phyloP scores from a whole-genome alignment of 2,329 filamentous ascomycete genomes.

The Diaporthe capsici region DNA sequence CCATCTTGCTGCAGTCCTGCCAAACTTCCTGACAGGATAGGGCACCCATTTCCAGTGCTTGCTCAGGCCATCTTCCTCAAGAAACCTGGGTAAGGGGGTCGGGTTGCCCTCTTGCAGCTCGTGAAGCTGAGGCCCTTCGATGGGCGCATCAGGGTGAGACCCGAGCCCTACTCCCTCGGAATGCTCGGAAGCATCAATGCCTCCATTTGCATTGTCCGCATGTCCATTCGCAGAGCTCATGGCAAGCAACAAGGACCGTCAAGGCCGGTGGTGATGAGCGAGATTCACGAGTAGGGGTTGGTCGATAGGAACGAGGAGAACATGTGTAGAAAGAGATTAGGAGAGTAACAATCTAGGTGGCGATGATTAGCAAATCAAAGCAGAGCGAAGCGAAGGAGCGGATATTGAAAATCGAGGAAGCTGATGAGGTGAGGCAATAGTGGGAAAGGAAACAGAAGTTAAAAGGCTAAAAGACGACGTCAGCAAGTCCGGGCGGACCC shows the following conservation, averaged over 20 bases:
- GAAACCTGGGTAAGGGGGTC: conserved; percentile 70
- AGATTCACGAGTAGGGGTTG: background rate
- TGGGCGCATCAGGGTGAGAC: conserved; percentile 49
- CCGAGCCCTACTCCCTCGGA: background rate
- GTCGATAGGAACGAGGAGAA: background rate
- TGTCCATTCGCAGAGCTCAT: conserved; percentile 39
- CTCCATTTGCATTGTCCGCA: conserved; percentile 32
- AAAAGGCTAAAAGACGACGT: conserved; percentile 16
- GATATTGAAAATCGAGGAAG: background rate
- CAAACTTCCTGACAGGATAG: conserved; percentile 64
- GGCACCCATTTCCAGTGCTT: conserved; percentile 72
- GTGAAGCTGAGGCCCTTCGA: conserved; percentile 54
- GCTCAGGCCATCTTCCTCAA: conserved; percentile 67
- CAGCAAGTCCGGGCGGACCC: background rate
- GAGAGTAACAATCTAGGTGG: background rate
- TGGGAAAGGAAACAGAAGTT: background rate
- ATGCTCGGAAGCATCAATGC: conserved; percentile 27
- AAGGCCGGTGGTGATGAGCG: background rate
- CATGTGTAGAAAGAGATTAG: background rate
- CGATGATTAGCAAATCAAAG: background rate
- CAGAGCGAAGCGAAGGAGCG: background rate
- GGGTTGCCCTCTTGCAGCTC: conserved; percentile 61
- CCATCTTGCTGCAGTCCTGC: conserved; percentile 63
- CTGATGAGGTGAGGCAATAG: background rate
- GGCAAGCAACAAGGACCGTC: background rate